Evolutionary conservation across 2,329 filamentous ascomycete genomes (phyloP).

Genomic region (Aspergillus neotritici): DNA sequence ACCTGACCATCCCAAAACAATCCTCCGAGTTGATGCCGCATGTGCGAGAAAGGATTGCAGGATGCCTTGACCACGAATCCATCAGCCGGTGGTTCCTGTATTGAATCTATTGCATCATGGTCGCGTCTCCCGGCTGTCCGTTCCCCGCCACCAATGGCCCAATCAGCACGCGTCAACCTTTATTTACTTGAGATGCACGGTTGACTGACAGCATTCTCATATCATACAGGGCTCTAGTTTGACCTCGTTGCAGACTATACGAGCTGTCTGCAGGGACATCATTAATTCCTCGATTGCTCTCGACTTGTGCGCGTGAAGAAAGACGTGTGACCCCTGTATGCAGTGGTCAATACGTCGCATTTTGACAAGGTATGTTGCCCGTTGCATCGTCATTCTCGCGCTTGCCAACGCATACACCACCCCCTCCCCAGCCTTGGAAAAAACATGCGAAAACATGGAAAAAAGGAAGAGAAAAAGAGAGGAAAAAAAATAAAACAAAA

Average conservation of each 20-base stretch:
- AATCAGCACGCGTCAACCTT: constrained; percentile 23
- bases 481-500: too few species aligned
- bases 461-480: too few species aligned
- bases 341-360: constrained; percentile 25
- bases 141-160: constrained; percentile 10
- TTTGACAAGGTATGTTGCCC: constrained; percentile 34
- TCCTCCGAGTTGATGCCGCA: constrained; percentile 2
- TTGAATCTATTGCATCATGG: constrained; percentile 5
- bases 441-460: too few species aligned
- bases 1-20: constrained; percentile 4
- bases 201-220: constrained; percentile 12
- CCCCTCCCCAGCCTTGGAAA: constrained; percentile 18
- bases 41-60: background rate
- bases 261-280: too few species aligned
- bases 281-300: background rate
- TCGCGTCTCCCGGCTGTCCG: constrained; percentile 14
- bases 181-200: constrained; percentile 7
- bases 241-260: background rate
- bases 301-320: constrained; percentile 12
- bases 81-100: background rate
- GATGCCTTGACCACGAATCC: too few species aligned
- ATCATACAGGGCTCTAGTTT: background rate
- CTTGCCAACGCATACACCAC: constrained; percentile 39
- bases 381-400: constrained; percentile 26
- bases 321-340: constrained; percentile 14